phyloP scores from a whole-genome alignment of 2,329 filamentous ascomycete genomes.

The Calonectria multiphialidica region DNA sequence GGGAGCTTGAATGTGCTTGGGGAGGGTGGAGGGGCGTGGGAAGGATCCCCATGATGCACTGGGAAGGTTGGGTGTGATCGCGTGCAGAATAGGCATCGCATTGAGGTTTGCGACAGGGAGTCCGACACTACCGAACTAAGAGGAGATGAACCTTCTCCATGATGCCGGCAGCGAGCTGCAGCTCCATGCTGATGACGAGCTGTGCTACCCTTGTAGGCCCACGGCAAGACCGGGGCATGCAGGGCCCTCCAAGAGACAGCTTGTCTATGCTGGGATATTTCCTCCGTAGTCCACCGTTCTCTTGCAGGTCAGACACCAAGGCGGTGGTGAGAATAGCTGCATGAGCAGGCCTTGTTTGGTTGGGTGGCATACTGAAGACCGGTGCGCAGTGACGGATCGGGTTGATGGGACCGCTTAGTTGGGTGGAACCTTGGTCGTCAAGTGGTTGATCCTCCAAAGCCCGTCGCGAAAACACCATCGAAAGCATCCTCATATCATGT shows the following conservation, averaged over 20 bases:
- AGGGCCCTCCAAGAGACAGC: conserved; percentile 17
- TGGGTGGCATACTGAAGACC: conserved; percentile 24
- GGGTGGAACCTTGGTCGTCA: conserved; percentile 26
- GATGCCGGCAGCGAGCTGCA: conserved; percentile 23
- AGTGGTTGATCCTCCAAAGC: conserved; percentile 28
- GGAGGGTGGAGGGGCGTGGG: conserved; percentile 12
- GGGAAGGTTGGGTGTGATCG: conserved; percentile 31
- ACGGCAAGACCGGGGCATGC: conserved; percentile 6
- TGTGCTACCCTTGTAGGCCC: conserved; percentile 16
- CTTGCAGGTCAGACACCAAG: conserved; percentile 29
- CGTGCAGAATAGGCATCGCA: conserved; percentile 30
- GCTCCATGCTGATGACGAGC: conserved; percentile 22
- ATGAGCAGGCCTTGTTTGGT: conserved; percentile 26
- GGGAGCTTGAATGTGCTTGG: conserved; percentile 16
- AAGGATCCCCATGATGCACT: conserved; percentile 20
- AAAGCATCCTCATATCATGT: conserved; percentile 42
- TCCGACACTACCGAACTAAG: conserved; percentile 29
- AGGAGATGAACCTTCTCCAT: conserved; percentile 30
- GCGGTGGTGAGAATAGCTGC: conserved; percentile 25
- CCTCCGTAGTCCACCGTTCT: conserved; percentile 27
- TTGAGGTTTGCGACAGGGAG: conserved; percentile 29
- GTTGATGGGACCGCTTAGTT: conserved; percentile 26
- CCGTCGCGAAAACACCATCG: conserved; percentile 17
- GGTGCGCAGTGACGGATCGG: conserved; percentile 38
- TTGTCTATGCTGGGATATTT: conserved; percentile 26